These are phyloP conservation scores for Aureobasidium leucospermi DNA, from an alignment of 2,329 filamentous ascomycete genomes.

Conservation along the genomic window DNA sequence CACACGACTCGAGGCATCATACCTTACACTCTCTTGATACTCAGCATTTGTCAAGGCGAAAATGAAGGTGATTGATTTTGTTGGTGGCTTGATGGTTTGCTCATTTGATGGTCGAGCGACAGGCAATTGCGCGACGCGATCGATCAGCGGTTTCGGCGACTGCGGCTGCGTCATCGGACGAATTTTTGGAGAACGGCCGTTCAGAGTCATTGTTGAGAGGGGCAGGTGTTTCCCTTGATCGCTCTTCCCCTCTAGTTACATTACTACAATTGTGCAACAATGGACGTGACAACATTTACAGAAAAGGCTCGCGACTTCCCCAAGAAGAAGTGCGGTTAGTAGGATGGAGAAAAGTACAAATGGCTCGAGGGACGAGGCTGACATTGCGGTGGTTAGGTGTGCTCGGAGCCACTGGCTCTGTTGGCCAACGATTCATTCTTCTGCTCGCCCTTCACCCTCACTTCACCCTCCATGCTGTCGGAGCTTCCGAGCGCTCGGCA, in stretches of 20 bases:
- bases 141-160: neutral
- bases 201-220: neutral
- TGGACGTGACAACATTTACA: conserved; percentile 40
- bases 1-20: too few relatives aligned
- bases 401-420: conserved; percentile 85
- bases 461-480: conserved; percentile 79
- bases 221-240: neutral
- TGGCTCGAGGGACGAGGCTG: neutral
- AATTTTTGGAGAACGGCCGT: conserved; percentile 9
- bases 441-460: conserved; percentile 81
- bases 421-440: conserved; percentile 92
- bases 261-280: conserved; percentile 18
- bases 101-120: neutral
- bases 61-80: neutral
- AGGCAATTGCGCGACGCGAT: neutral
- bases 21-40: too few relatives aligned
- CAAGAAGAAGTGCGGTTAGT: conserved; percentile 47
- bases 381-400: conserved; percentile 43
- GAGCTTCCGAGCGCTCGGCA: conserved; percentile 79
- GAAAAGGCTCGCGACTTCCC: conserved; percentile 34
- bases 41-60: too few relatives aligned
- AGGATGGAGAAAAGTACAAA: neutral
- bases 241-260: neutral
- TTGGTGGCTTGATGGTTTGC: neutral
- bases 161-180: conserved; percentile 7